phyloP scores from a whole-genome alignment of 805 yeast genomes.

The Wickerhamomyces chambardii region DNA sequence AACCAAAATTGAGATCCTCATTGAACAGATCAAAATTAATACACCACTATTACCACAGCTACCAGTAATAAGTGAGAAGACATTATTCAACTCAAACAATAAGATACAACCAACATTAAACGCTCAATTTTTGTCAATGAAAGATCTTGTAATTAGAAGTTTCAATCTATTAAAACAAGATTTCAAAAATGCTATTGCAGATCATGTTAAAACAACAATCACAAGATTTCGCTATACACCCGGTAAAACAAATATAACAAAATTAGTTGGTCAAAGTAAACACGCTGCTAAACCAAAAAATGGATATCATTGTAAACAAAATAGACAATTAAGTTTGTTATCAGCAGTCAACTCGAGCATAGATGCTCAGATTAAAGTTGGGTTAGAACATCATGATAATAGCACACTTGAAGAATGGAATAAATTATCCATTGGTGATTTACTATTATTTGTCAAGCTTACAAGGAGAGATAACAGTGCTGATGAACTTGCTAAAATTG shows the following conservation, averaged over 20 bases:
- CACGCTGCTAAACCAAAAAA: slow-evolving; percentile 5
- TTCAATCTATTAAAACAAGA: slow-evolving; percentile 1
- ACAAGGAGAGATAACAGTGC: slow-evolving; percentile 3
- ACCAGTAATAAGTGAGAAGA: too few relatives aligned
- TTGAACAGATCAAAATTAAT: too few relatives aligned
- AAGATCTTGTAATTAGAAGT: slow-evolving; percentile 6
- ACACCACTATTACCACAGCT: too few relatives aligned
- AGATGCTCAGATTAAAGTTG: slow-evolving; percentile 1
- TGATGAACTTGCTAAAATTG: slow-evolving; percentile 4
- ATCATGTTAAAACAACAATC: slow-evolving; percentile 6
- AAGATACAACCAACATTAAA: too few relatives aligned
- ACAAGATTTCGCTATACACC: slow-evolving; percentile 7
- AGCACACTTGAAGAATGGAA: slow-evolving; percentile 9
- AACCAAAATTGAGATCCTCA: too few relatives aligned
- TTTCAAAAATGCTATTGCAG: slow-evolving; percentile 1
- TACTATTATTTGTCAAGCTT: slow-evolving; percentile 5
- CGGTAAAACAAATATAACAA: slow-evolving; percentile 1
- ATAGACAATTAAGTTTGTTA: not conserved
- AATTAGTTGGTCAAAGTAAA: slow-evolving; percentile 11
- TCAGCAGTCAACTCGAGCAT: not conserved
- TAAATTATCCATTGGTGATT: slow-evolving; percentile 5
- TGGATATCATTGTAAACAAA: too few relatives aligned
- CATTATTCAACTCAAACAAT: too few relatives aligned
- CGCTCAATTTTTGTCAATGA: slow-evolving; percentile 2
- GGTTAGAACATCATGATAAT: not conserved